Evolutionary conservation across 176 grass and related monocot species (phyloP), one percentile per base, ranked within the genome.

Genomic region (Melocanna baccifera): DNA sequence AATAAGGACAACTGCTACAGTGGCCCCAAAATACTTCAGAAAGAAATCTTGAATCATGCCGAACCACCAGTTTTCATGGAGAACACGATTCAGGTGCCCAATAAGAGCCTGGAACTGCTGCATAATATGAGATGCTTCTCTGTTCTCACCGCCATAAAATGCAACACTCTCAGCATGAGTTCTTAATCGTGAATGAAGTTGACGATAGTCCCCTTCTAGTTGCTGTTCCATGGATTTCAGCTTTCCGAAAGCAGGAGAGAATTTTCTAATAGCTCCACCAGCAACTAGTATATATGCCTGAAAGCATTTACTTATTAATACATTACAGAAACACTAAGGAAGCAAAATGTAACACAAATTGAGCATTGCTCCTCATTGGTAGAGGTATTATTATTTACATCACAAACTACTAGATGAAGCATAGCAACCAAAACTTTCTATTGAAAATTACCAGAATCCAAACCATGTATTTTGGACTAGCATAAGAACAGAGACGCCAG

Each of bases 41-140:
- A 99, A 91, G 83, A 99, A 99, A 87, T 99, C 96, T 87, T 99
- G 96, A 85, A 96, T 96, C 96, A 99, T 99, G 79, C 96, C 96
- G 14, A 99, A 99, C 96, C 96, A 99, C 96, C 96, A 99, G 75
- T 94, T 92, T 56, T 99, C 96, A 84, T 99, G 93, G 73, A 90
- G 91, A 45, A 96, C 89, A 92, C 87, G 66, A 83, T 90, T 96
- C 73, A 99, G 84, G 78, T 99, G 96, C 30, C 86, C 81, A 81
- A 96, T 64, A 85, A 99, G 93, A 87, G 86, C 85, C 70, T 88
- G 68, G 77, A 99, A 99, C 68, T 84, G 86, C 69, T 95, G 80
- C 86, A 90, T 90, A 20, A 99, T 99, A 87, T 99, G 86, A 67
- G 78, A 92, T 62, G 90, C 93, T 85, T 99, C 96, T 85, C 91